Evolutionary conservation across 768 basidiomycete species (phyloP), one percentile per base, ranked within the genome.

Genomic region (Podaxis sp.): DNA sequence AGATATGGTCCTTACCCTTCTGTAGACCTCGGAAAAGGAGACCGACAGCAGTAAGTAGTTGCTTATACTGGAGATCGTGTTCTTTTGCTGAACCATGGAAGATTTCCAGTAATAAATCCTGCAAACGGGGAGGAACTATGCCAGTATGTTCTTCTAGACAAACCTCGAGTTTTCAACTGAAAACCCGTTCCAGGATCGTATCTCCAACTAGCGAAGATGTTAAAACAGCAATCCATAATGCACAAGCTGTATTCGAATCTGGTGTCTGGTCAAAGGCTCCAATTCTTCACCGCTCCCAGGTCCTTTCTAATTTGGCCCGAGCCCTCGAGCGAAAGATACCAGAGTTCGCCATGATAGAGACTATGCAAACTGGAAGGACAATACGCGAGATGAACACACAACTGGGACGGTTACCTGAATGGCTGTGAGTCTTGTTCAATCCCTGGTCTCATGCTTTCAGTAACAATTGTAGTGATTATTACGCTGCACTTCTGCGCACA

Each of bases 371-470:
- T 0, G 93, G 92, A 11, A 80, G 91, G 58, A 78, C 90, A n/a
- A 87, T 93, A 51, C 80, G 90, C 12, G 93, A 95, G 74, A 93
- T 95, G 91, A 84, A 79, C 20, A 85, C 86, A 0, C 93, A 95
- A 73, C 79, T 95, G 3, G 77, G 81, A 1, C 80, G 93, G 41
- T 78, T 95, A 38, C 91, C 92, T 4, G 91, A 95, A 73, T 95
- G 93, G 93, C 79, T 94, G 90, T 93, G 66, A 72, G 89, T 63
- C 12, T 40, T 41, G 60, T 5, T 20, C 58, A 65, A 64, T 54
- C 58, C 38, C 17, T 6, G 48, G 24, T 36, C 40, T 62, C 6
- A 41, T 38, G 37, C 11, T 17, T 37, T 53, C 17, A 55, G 15
- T 13, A 53, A 13, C 11, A 30, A n/a, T 36, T 52, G 53, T 55